Base-by-base conservation (phyloP, 345 rosid genomes). In the Pistacia atlantica region DNA sequence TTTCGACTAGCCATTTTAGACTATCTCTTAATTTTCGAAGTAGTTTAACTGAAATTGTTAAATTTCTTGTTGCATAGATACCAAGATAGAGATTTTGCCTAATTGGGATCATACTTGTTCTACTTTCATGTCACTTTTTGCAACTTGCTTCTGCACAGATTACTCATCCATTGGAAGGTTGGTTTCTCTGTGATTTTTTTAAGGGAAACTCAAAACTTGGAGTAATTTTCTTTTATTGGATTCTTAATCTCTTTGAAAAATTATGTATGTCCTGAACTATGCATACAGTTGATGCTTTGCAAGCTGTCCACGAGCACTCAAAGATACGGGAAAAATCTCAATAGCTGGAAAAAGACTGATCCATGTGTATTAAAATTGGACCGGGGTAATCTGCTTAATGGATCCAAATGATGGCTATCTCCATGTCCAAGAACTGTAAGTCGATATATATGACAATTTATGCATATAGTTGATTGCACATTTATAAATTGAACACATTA, bases 331-430 rank as follows among this genome's bases (percentile, higher is more conserved):
- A 80, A 73, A 48, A 89, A 87, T 77, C 83, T 95, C 84, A 87
- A 76, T 65, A 89, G 89, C 70, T 95, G 99, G 99, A 79, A 79
- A 33, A 80, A 80, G 16, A 95, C 1, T 25, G 25, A 25, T 25
- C 99, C 99, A 0, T 95, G 99, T 75, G 75, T 76, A 25, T 86
- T 96, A 25, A 16, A 93, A 90, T 25, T 95, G 99, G 99, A 95
- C 97, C 18, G 98, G 98, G 35, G 91, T 93, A 77, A 58, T 89
- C 35, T 95, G 99, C 79, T 86, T 35, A 77, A 89, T 25, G 76
- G 84, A 89, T 73, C 28, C 56, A 55, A 83, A 77, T 37, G 98
- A 93, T 83, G 89, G 93, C 75, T 95, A 89, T 87, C 90, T 82
- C 25, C 99, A 93, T 73, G 92, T 95, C 77, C 64, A 49, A 68